Conservation (phyloP, 768 basidiomycete species). For the Tricholomella constricta region DNA sequence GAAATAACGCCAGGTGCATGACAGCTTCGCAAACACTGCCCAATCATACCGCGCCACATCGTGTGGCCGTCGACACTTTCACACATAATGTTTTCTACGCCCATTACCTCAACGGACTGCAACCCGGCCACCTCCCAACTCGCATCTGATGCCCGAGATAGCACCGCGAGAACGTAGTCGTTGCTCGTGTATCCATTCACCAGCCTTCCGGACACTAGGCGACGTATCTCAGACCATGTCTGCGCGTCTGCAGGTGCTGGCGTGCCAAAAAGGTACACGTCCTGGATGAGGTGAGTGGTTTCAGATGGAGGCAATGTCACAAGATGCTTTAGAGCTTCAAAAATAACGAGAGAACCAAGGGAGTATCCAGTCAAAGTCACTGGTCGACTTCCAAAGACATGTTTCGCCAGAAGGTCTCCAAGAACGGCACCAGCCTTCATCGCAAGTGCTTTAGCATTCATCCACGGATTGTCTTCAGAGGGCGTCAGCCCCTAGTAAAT, state of each 20-base stretch:
- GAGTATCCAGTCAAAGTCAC: conserved; percentile 59
- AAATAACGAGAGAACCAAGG: conserved; percentile 56
- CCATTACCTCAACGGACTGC: conserved; percentile 46
- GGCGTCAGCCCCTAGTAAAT: background rate
- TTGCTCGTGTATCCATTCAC: conserved; percentile 55
- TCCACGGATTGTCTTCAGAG: conserved; percentile 56
- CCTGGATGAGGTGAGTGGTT: conserved; percentile 51
- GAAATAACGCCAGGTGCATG: conserved; percentile 40
- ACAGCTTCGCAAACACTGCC: conserved; percentile 42
- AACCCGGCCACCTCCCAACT: conserved; percentile 57
- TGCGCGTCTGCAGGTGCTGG: conserved; percentile 42
- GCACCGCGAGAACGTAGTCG: conserved; percentile 57
- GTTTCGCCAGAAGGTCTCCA: conserved; percentile 49
- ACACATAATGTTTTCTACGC: conserved; percentile 54
- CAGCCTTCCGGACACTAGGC: conserved; percentile 51
- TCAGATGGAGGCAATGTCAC: conserved; percentile 43
- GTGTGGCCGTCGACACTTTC: conserved; percentile 51
- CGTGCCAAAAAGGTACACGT: conserved; percentile 56
- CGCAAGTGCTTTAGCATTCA: conserved; percentile 54
- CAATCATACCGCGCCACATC: conserved; percentile 52
- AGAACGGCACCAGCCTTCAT: conserved; percentile 56
- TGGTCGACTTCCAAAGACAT: conserved; percentile 55
- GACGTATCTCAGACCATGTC: conserved; percentile 48
- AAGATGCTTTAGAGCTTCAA: conserved; percentile 54
- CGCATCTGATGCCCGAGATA: conserved; percentile 46